A percentile compares a stretch with the other conserved stretches of the same genome.
phyloP scores from a whole-genome alignment of 176 grass and related monocot genomes.

The Pontederia paniculata region DNA sequence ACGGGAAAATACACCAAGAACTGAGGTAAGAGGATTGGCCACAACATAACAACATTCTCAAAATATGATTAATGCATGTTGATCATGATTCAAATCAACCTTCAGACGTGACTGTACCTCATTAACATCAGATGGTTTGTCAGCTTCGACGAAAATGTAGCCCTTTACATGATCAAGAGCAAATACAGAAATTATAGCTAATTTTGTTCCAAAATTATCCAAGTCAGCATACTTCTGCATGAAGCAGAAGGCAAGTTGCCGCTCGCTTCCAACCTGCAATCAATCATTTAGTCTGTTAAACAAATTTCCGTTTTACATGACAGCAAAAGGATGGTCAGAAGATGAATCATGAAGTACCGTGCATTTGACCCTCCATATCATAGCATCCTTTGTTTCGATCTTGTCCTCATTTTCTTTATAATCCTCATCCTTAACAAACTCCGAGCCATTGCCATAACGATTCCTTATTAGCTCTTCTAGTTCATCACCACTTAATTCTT shows the following conservation, averaged over 20 bases:
- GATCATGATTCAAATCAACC: neutral
- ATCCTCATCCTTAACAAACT: slow-evolving; percentile 40
- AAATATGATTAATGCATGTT: neutral
- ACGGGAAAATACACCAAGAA: too few relatives aligned
- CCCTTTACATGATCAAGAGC: slow-evolving; percentile 88
- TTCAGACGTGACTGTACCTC: slow-evolving; percentile 43
- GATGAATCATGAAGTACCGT: slow-evolving; percentile 42
- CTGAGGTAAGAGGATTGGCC: too few relatives aligned
- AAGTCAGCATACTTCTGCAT: slow-evolving; percentile 93
- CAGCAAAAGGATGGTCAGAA: slow-evolving; percentile 1
- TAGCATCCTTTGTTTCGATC: slow-evolving; percentile 44
- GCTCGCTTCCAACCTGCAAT: slow-evolving; percentile 69
- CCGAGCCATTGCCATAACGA: slow-evolving; percentile 44
- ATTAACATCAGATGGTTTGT: slow-evolving; percentile 76
- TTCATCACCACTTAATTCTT: slow-evolving; percentile 84
- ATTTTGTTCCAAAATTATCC: slow-evolving; percentile 48
- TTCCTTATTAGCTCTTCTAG: slow-evolving; percentile 73
- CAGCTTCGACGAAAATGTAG: slow-evolving; percentile 90
- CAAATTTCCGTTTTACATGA: slow-evolving; percentile 1
- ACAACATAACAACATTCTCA: neutral
- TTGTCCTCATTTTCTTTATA: slow-evolving; percentile 29
- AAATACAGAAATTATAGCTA: slow-evolving; percentile 81
- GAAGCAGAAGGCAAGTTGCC: slow-evolving; percentile 80
- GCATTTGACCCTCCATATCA: slow-evolving; percentile 88
- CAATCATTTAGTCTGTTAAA: slow-evolving; percentile 24